Conservation (phyloP, 192 early-diverging fungal genomes). For the Rhizophagus clarus region DNA sequence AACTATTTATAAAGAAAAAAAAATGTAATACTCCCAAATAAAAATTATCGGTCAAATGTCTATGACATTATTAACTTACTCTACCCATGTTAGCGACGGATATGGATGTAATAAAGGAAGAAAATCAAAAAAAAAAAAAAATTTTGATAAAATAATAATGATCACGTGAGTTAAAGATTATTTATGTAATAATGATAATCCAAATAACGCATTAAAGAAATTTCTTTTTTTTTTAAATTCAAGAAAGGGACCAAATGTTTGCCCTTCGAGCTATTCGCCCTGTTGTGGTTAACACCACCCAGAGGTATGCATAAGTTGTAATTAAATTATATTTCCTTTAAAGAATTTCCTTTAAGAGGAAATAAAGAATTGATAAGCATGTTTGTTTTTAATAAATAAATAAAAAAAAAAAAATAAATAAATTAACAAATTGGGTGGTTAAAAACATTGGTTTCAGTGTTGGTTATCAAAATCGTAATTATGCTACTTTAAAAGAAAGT, state of each 20-base stretch:
- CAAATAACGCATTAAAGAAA: too few relatives aligned
- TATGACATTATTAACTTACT: background rate
- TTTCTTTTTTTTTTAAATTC: background rate
- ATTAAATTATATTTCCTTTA: background rate
- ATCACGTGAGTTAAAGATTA: conserved; percentile 9
- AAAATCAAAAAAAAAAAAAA: background rate
- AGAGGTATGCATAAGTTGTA: background rate
- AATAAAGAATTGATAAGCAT: too few relatives aligned
- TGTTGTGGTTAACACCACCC: conserved; percentile 19
- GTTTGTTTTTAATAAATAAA: background rate
- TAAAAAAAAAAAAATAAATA: background rate
- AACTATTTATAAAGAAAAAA: conserved; percentile 34
- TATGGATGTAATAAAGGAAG: background rate
- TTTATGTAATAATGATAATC: background rate
- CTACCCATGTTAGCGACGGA: conserved; percentile 1
- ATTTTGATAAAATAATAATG: too few relatives aligned
- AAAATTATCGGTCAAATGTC: background rate
- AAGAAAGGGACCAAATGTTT: background rate
- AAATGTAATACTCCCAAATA: background rate
- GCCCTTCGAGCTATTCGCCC: background rate
- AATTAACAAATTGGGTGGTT: background rate
- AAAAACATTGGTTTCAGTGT: conserved; percentile 44
- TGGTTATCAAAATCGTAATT: conserved; percentile 80
- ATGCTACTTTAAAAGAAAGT: conserved; percentile 94
- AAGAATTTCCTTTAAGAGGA: too few relatives aligned